These are phyloP conservation scores for Malassezia globosa DNA, from an alignment of 1,284 basidiomycete species.

Conservation along the genomic window DNA sequence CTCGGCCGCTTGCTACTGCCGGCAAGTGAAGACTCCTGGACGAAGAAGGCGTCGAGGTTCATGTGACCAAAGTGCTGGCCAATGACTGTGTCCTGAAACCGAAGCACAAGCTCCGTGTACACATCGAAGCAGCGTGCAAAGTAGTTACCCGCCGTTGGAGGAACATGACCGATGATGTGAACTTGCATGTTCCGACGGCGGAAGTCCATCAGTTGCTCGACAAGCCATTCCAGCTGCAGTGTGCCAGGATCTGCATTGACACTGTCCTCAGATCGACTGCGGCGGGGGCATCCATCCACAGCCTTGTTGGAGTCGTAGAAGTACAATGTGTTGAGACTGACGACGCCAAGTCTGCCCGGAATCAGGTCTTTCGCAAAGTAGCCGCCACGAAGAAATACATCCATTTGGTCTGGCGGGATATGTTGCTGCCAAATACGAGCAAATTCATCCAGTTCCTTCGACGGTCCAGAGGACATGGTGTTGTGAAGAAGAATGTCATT, in stretches of 20 bases:
- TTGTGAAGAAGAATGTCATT: conserved; percentile 49
- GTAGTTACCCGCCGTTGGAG: conserved; percentile 68
- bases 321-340: conserved; percentile 82
- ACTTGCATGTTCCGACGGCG: conserved; percentile 66
- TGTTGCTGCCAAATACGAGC: conserved; percentile 63
- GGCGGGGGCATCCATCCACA: conserved; percentile 48
- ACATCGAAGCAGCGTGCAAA: conserved; percentile 67
- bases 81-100: conserved; percentile 79
- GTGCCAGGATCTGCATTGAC: conserved; percentile 28
- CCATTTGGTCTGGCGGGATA: conserved; percentile 67
- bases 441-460: conserved; percentile 60
- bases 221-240: conserved; percentile 63
- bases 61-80: conserved; percentile 72
- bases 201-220: conserved; percentile 66
- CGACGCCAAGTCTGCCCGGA: conserved; percentile 62
- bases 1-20: background rate
- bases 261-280: conserved; percentile 10
- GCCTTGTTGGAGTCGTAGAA: conserved; percentile 85
- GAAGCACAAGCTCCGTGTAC: conserved; percentile 68
- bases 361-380: conserved; percentile 77
- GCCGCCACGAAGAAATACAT: conserved; percentile 54
- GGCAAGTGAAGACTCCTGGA: conserved; percentile 26
- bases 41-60: conserved; percentile 48
- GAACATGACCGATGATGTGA: conserved; percentile 55
- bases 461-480: conserved; percentile 57